phyloP scores from a whole-genome alignment of 2,329 filamentous ascomycete species.

The Fusarium virguliforme region DNA sequence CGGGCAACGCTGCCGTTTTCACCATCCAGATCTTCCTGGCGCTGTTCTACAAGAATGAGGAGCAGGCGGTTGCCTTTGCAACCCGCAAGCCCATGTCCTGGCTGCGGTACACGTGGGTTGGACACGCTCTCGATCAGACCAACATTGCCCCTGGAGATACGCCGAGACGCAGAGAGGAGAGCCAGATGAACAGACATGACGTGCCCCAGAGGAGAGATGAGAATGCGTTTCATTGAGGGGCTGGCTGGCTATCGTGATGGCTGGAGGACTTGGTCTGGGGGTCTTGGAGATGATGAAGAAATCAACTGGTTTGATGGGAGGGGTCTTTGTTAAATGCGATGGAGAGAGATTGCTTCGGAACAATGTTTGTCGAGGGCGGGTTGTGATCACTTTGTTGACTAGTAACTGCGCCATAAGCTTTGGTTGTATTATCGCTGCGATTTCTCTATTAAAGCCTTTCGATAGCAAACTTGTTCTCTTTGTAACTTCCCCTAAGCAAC shows the following conservation, averaged over 20 bases:
- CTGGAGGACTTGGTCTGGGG: neutral
- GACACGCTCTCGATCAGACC: conserved; percentile 38
- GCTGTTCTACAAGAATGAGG: conserved; percentile 29
- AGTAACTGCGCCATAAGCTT: neutral
- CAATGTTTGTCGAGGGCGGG: neutral
- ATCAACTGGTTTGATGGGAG: neutral
- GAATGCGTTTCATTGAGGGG: conserved; percentile 22
- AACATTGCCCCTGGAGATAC: conserved; percentile 30
- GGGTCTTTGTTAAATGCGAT: neutral
- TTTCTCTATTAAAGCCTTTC: neutral
- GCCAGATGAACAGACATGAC: conserved; percentile 31
- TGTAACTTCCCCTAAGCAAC: too few species aligned
- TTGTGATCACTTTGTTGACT: neutral
- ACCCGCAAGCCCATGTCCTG: conserved; percentile 24
- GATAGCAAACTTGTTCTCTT: neutral
- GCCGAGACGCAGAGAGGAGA: conserved; percentile 18
- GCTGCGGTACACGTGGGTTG: conserved; percentile 43
- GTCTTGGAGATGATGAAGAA: neutral
- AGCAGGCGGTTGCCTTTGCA: conserved; percentile 25
- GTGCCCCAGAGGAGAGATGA: conserved; percentile 28
- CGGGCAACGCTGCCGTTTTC: conserved; percentile 37
- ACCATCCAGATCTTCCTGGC: conserved; percentile 28
- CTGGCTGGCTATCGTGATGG: neutral
- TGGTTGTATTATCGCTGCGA: neutral
- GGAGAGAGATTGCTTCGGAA: neutral